Evolutionary conservation across 2,329 filamentous ascomycete species (phyloP), one percentile per base, ranked within the genome.

Genomic region (Monilinia aucupariae): DNA sequence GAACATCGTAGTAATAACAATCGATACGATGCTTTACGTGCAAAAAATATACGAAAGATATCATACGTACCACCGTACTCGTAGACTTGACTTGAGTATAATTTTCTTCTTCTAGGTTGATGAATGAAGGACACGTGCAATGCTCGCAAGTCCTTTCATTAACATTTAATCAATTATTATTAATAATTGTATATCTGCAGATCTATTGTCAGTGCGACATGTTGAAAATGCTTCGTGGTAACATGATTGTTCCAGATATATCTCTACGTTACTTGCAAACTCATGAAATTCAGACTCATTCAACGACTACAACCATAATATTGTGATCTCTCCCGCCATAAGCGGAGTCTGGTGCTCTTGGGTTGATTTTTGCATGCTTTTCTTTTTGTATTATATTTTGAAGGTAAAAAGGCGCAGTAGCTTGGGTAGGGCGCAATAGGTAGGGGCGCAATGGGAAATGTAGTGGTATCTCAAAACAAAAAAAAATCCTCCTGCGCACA

Each of bases 371-470:
- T 45, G 37, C 12, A 56, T 6, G 32, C n/a, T n/a, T 56, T 41
- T 54, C 27, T 45, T 32, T 39, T 56, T 45, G 4, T 56, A 56
- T 56, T 56, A 3, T 32, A 12, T 34, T 34, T 34, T 34, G 17
- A 45, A 45, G 25, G n/a, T 45, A 22, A 34, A 45, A 45, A 37
- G 54, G 41, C 41, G 54, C 30, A 34, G 17, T 34, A 58, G 41
- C 20, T 58, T 34, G 17, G 32, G 25, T 43, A 56, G 45, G 53
- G 53, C 53, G 53, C 53, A 37, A 37, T 47, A 58, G 54, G 41
- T 17, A 4, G n/a, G 22, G 54, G 34, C 54, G 54, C 54, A 34
- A 58, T 58, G 54, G 54, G 54, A 48, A 56, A 58, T 34, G 41
- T 34, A 58, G 43, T 58, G 54, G 54, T 58, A 58, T 58, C 54